Evolutionary conservation across 2,329 filamentous ascomycete species (phyloP), one percentile per base, ranked within the genome.

Genomic region (Neofusicoccum ribis): DNA sequence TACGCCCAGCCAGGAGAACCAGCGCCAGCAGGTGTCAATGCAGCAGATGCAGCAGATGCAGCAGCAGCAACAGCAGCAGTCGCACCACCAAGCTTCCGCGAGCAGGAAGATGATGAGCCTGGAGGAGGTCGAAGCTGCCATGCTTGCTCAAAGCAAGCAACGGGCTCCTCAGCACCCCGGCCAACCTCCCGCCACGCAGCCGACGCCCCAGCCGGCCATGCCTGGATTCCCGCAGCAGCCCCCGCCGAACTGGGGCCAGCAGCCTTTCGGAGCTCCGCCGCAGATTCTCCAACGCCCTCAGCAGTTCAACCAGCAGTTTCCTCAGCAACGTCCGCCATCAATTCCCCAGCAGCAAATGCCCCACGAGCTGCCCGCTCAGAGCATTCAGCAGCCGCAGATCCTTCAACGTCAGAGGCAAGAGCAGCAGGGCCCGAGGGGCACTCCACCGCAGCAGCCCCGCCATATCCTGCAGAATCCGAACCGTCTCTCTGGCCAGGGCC

Each of bases 91-190:
- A 31, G 66, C 70, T 14, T 63, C 68, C 2, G 71, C 74, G 31
- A 70, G 71, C 43, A 88, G 88, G 72, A 97, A 93, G 81, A 89
- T 97, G 80, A 89, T 99, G 90, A 98, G 92, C 72, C 78, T 99
- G 73, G 95, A 98, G 76, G 95, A 99, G 80, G 93, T 99, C 20
- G 95, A 99, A 80, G 94, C 94, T 63, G 89, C 92, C 69, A 93
- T 99, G 89, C 88, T 91, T 67, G 84, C 86, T 39, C 89, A 93
- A 70, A 80, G 86, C 37, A 85, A 86, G 71, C 84, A 84, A 67
- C 79, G 82, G 11, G 71, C 79, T 8, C 23, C 70, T 11, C 73
- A 79, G 64, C 74, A 77, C 7, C 69, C 78, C 17, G 72, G 76
- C 43, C 74, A 76, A 17, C 71, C 58, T 15, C 51, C 62, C 5